Evolutionary conservation across 805 yeast genomes (phyloP), one percentile per base, ranked within the genome.

Genomic region (Hanseniaspora singularis): DNA sequence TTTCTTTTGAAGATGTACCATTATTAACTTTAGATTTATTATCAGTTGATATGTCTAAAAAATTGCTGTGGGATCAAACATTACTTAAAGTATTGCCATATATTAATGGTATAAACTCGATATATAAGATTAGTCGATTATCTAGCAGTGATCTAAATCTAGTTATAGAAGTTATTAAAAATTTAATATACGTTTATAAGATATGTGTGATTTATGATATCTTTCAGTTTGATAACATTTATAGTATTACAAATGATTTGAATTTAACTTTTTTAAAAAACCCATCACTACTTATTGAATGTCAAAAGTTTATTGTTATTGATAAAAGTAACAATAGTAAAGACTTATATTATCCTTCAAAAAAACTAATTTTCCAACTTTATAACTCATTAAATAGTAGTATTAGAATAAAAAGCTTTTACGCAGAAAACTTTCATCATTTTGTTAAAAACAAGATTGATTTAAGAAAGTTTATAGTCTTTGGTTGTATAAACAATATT

Each of bases 11-110:
- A 55, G 95, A 89, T 60, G 99, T 92, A 0, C 98, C 98, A 0
- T 75, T 88, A 4, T 76, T 94, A n/a, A 79, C 89, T 0, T 95
- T 92, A 1, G 77, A 78, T 44, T 65, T 92, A 28, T 71, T 72
- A 24, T 66, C 73, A 32, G 68, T 92, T 51, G 79, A 85, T 36
- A 30, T 44, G 22, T 32, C 41, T 5, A 44, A 19, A 34, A 98
- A 92, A 61, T 81, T 83, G 8, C 81, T 83, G 55, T 92, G 98
- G 96, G 98, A 92, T 62, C 96, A 96, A 1, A 89, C 97, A 1
- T 81, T 92, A 92, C 68, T 86, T 38, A 80, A 82, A 54, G 83
- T 92, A 20, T 64, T 85, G 10, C 95, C 96, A 0, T 81, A 70
- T 53, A 85, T 92, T 41, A 77, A 92, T 56, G 98, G 99, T 1